A percentile compares a stretch with the other conserved stretches of the same genome.
Conservation (phyloP, 1,139 yeast species). For the Sugiyamaella japonica region DNA sequence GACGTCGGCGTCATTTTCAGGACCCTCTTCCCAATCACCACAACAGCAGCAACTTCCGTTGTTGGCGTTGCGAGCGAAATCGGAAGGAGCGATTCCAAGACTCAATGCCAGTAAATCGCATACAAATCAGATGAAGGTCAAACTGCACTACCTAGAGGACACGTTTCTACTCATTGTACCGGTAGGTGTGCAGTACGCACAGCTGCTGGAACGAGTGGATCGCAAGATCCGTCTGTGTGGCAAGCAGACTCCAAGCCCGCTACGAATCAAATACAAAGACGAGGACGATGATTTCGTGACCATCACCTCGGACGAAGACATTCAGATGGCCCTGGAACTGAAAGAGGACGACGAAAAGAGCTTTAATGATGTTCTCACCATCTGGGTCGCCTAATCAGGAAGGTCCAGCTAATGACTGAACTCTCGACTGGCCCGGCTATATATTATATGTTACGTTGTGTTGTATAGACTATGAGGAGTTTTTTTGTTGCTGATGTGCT, state of each 20-base stretch:
- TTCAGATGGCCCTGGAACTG: slow-evolving; percentile 45
- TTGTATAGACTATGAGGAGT: slow-evolving; percentile 1
- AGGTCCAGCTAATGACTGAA: neutral
- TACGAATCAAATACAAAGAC: slow-evolving; percentile 77
- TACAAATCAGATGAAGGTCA: slow-evolving; percentile 45
- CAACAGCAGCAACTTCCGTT: slow-evolving; percentile 2
- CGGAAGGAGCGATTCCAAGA: slow-evolving; percentile 13
- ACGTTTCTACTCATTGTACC: slow-evolving; percentile 51
- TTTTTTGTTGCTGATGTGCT: neutral
- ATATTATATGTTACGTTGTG: neutral
- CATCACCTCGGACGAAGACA: slow-evolving; percentile 80
- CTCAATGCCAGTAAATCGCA: slow-evolving; percentile 10
- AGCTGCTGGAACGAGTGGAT: slow-evolving; percentile 48
- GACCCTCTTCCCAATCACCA: neutral
- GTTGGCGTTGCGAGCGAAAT: slow-evolving; percentile 9
- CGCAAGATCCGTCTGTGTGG: slow-evolving; percentile 49
- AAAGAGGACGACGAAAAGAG: slow-evolving; percentile 19
- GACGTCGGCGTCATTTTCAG: slow-evolving; percentile 6
- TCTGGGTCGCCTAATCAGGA: slow-evolving; percentile 24
- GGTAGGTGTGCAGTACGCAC: slow-evolving; percentile 48
- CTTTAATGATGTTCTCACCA: slow-evolving; percentile 21
- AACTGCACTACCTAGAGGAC: slow-evolving; percentile 49
- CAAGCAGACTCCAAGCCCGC: slow-evolving; percentile 41
- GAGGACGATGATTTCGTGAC: slow-evolving; percentile 95
- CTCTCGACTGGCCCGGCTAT: neutral